Percentiles rank a stretch among this genome's conserved stretches.
phyloP scores from a whole-genome alignment of 1,139 yeast species.

The Candida freyschussii region DNA sequence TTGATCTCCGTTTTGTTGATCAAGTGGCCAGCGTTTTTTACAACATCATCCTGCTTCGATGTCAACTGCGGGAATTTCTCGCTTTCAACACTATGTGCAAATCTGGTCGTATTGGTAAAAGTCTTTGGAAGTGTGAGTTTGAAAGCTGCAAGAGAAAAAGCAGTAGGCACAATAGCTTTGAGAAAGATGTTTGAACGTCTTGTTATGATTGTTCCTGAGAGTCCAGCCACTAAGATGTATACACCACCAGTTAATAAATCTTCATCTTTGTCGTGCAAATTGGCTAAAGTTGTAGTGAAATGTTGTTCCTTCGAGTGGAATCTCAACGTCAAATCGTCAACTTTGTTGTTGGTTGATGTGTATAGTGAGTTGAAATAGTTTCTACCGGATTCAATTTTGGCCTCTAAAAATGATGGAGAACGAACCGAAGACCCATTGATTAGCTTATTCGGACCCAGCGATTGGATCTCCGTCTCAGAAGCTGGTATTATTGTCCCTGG shows the following conservation, averaged over 20 bases:
- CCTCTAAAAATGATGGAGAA: slow-evolving; percentile 34
- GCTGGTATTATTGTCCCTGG: slow-evolving; percentile 56
- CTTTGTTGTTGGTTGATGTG: slow-evolving; percentile 31
- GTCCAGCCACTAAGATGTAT: slow-evolving; percentile 67
- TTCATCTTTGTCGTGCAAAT: slow-evolving; percentile 67
- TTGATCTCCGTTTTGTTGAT: slow-evolving; percentile 37
- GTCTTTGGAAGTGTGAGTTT: slow-evolving; percentile 76
- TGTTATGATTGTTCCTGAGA: slow-evolving; percentile 76
- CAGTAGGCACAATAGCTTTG: slow-evolving; percentile 57
- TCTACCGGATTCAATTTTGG: slow-evolving; percentile 37
- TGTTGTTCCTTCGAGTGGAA: slow-evolving; percentile 61
- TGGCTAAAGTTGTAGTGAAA: slow-evolving; percentile 62
- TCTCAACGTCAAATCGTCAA: slow-evolving; percentile 41
- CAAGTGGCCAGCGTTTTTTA: slow-evolving; percentile 38
- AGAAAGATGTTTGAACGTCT: slow-evolving; percentile 64
- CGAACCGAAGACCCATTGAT: slow-evolving; percentile 58
- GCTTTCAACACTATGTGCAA: slow-evolving; percentile 65
- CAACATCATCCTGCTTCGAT: slow-evolving; percentile 54
- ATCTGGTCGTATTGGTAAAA: slow-evolving; percentile 55
- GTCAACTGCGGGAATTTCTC: slow-evolving; percentile 63
- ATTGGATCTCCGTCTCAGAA: slow-evolving; percentile 40
- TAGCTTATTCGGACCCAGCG: slow-evolving; percentile 40
- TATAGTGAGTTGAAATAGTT: slow-evolving; percentile 36
- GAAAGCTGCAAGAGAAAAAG: slow-evolving; percentile 67
- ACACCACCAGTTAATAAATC: slow-evolving; percentile 72